Evolutionary conservation across 1,284 basidiomycete species (phyloP), one percentile per base, ranked within the genome.

Genomic region (Rhodotorula sp.): DNA sequence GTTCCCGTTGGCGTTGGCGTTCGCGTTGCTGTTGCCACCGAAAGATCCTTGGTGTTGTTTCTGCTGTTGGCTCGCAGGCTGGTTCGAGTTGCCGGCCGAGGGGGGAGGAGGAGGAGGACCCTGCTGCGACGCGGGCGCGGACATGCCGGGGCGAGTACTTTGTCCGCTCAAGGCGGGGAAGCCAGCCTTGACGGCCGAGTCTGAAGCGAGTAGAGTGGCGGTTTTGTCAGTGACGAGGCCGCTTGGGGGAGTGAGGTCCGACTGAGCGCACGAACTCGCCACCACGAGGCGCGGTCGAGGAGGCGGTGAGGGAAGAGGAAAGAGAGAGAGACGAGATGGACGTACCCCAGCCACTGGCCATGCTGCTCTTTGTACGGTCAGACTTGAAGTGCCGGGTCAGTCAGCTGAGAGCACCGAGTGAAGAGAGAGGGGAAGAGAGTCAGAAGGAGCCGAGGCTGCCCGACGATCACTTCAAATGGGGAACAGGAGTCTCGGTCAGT

Each of bases 291-390:
- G 34, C 34, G 34, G 34, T 6, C 34, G 34, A 34, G 34, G 34
- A 34, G 34, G 34, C 34, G 34, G 34, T 34, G 39, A 43, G 12
- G 39, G 39, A 14, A 12, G 39, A 12, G 39, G 39, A 43, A 5
- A 39, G 6, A 10, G 12, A 14, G 39, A 43, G 39, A 43, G 39
- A 43, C 12, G 60, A 10, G 47, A 29, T 15, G 61, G 23, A 51
- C 48, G 46, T 51, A 62, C 67, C 61, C 67, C 67, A 68, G 26
- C 52, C 59, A n/a, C 51, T 46, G 10, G 56, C 14, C 54, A 51
- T 58, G 56, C 7, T 46, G 26, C 21, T 20, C 21, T 14, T 26
- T 20, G 58, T 14, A 14, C 8, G 39, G 39, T 43, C 39, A 12
- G 10, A 43, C 10, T 43, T 8, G 12, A 43, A 43, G 39, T 43